Percentiles rank a stretch among this genome's conserved stretches.
These are phyloP conservation scores for Arctium minus DNA, from an alignment of 129 eudicot species.

Conservation along the genomic window DNA sequence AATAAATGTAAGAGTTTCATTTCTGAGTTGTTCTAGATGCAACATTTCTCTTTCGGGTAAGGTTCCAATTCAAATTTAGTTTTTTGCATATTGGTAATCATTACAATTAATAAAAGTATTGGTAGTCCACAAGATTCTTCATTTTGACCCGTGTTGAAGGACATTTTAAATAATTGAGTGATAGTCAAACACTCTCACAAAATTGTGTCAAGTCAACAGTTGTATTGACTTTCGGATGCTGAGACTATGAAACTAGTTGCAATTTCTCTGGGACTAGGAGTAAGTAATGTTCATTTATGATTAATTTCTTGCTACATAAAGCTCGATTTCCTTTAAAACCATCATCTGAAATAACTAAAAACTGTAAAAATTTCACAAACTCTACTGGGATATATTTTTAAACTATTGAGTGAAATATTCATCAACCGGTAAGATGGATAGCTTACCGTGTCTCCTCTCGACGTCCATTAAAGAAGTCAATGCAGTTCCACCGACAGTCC, in stretches of 20 bases:
- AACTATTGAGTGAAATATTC: neutral
- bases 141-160: neutral
- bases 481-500: constrained; percentile 89
- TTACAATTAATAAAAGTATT: neutral
- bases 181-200: neutral
- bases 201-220: too few species aligned
- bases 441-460: constrained; percentile 81
- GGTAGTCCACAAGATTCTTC: neutral
- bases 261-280: neutral
- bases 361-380: neutral
- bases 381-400: neutral
- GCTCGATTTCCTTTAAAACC: neutral
- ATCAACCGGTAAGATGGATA: neutral
- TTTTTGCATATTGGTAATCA: neutral
- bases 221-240: neutral
- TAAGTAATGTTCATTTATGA: neutral
- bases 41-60: neutral
- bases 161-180: neutral
- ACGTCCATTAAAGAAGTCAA: constrained; percentile 81
- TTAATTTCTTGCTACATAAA: neutral
- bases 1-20: neutral
- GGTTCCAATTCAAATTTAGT: neutral
- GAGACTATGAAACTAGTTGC: neutral
- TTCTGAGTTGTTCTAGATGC: neutral
- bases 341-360: neutral